Evolutionary conservation across 106 monocot species (phyloP), one percentile per base, ranked within the genome.

Genomic region (Dioscorea alata): DNA sequence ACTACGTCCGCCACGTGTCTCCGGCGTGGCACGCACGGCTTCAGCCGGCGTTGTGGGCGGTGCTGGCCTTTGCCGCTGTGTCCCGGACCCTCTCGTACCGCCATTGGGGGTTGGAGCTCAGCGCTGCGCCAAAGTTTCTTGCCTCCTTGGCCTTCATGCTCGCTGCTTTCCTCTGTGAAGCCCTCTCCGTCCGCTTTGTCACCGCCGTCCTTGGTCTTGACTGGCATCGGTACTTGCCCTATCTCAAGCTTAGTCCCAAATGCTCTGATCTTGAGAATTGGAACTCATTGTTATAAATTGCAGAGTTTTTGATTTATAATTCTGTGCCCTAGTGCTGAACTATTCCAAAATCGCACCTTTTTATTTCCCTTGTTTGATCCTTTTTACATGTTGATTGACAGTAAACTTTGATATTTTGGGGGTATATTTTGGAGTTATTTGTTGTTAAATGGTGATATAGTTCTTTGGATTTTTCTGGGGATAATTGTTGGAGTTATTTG

Each of bases 171-270:
- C 79, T 99, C 24, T 72, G 59, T 68, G 97, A 99, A 77, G 77
- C 72, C 57, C 28, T 92, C 42, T 90, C 87, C 12, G 97, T 99
- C 48, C 77, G 97, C 12, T 99, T 81, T 78, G 92, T 92, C 63
- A 87, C 97, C 13, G 90, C 90, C 23, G 92, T 93, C 12, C 87
- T 99, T 23, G 97, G 97, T 48, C 90, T 99, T 68, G 89, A 99
- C 59, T 93, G 87, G 86, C 92, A 99, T 68, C 64, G 79, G 97
- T 93, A 61, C 68, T 13, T 19, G 13, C 15, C 19, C 54, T 54
- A 16, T 19, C 15, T 54, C 54, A 54, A 54, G 6, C 4, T 19
- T 14, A 54, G 54, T 19, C 54, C 54, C 19, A 54, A 54, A 42
- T 42, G 42, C 42, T 42, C 10, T 42, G 42, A 42, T 42, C 42